phyloP scores from a whole-genome alignment of 2,329 filamentous ascomycete species.

The Neophaeococcomyces mojaviensis region DNA sequence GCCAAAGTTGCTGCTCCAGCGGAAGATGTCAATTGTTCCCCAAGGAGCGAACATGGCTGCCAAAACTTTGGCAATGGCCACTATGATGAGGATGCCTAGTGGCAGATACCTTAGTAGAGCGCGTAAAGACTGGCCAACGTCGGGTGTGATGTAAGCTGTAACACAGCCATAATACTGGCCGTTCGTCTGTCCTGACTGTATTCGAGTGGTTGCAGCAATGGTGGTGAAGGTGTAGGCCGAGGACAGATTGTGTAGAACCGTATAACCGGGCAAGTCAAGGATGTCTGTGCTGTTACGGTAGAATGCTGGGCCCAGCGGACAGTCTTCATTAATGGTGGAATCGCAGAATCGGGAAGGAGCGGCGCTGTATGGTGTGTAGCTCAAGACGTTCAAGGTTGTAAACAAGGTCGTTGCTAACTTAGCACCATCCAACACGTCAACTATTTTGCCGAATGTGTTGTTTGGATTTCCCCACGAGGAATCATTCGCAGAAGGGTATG shows the following conservation, averaged over 20 bases:
- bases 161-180: slow-evolving; percentile 68
- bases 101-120: slow-evolving; percentile 69
- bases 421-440: slow-evolving; percentile 50
- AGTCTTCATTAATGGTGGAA: slow-evolving; percentile 49
- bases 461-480: slow-evolving; percentile 56
- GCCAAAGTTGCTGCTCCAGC: slow-evolving; percentile 97
- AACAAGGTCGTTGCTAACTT: slow-evolving; percentile 66
- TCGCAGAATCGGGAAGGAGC: slow-evolving; percentile 59
- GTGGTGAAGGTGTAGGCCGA: slow-evolving; percentile 84
- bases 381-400: slow-evolving; percentile 64
- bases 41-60: slow-evolving; percentile 87
- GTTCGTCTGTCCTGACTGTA: slow-evolving; percentile 64
- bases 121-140: slow-evolving; percentile 62
- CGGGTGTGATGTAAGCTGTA: slow-evolving; percentile 73
- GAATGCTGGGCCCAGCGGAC: slow-evolving; percentile 71
- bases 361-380: slow-evolving; percentile 61
- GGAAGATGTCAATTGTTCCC: slow-evolving; percentile 83
- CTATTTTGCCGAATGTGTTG: slow-evolving; percentile 67
- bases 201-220: slow-evolving; percentile 62
- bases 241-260: slow-evolving; percentile 63
- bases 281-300: slow-evolving; percentile 47
- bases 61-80: slow-evolving; percentile 73
- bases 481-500: slow-evolving; percentile 54
- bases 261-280: slow-evolving; percentile 60
- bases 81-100: slow-evolving; percentile 66